These are phyloP conservation scores for Quercus tomentella DNA, from an alignment of 331 rosid genomes.

Conservation along the genomic window DNA sequence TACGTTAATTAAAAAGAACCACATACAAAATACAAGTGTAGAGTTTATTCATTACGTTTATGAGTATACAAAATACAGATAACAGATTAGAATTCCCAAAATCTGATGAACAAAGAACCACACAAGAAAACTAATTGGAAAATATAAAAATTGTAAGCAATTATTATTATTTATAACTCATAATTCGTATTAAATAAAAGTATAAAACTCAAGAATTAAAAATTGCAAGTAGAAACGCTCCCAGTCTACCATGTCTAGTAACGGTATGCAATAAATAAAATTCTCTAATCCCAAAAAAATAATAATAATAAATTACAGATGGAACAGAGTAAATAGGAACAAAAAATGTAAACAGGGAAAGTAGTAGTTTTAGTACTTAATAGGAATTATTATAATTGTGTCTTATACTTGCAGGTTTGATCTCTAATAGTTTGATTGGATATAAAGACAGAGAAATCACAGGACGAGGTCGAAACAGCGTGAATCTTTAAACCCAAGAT, in stretches of 20 bases:
- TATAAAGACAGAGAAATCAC: constrained; percentile 38
- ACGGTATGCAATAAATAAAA: neutral
- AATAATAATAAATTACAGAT: neutral
- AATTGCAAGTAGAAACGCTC: neutral
- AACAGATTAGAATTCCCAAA: too few species aligned
- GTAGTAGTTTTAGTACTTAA: neutral
- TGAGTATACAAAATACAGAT: too few species aligned
- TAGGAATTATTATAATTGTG: constrained; percentile 31
- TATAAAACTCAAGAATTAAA: neutral
- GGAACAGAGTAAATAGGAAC: neutral
- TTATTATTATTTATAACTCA: too few species aligned
- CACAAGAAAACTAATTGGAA: too few species aligned
- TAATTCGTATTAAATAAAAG: too few species aligned
- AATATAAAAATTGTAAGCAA: too few species aligned
- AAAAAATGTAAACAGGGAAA: neutral
- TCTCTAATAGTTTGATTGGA: constrained; percentile 9
- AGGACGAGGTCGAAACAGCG: constrained; percentile 33
- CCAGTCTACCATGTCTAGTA: neutral
- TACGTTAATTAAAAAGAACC: too few species aligned
- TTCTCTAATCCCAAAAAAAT: neutral
- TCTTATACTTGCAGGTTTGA: constrained; percentile 32
- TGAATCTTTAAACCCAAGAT: constrained; percentile 39
- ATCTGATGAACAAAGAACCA: too few species aligned
- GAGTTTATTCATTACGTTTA: too few species aligned
- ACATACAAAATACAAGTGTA: too few species aligned